Conservation (phyloP, 2,329 filamentous ascomycete genomes). For the Stachybotrys elegans region DNA sequence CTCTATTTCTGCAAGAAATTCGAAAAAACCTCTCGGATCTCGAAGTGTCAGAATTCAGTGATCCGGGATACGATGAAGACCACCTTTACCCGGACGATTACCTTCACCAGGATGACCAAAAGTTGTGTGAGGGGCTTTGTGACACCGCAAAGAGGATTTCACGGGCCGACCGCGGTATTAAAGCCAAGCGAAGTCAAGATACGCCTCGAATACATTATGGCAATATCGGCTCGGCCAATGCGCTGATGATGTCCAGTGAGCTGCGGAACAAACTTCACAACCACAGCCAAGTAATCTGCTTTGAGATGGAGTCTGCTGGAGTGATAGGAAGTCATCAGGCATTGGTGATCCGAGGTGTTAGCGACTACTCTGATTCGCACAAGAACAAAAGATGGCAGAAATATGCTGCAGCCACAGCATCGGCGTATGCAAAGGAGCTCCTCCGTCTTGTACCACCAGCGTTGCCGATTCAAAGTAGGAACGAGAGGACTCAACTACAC, state of each 20-base stretch:
- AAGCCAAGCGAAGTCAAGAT: not conserved
- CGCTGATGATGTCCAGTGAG: constrained; percentile 3
- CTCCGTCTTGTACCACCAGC: constrained; percentile 1
- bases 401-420: constrained; percentile 15
- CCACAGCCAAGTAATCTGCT: constrained; percentile 7
- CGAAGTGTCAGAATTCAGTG: not conserved
- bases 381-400: constrained; percentile 17
- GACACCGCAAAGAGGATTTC: not conserved
- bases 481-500: too few relatives aligned
- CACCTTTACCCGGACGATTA: not conserved
- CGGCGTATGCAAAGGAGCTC: constrained; percentile 13
- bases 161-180: not conserved
- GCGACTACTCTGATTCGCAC: constrained; percentile 21
- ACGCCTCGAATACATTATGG: constrained; percentile 4
- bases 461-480: too few relatives aligned
- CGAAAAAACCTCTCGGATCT: not conserved
- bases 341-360: constrained; percentile 21
- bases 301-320: constrained; percentile 16
- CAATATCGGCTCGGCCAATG: constrained; percentile 3
- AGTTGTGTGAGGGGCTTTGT: not conserved
- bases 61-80: not conserved
- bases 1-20: not conserved
- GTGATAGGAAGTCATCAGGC: constrained; percentile 13
- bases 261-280: constrained; percentile 1
- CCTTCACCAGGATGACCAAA: not conserved